Percentiles rank a stretch among this genome's conserved stretches.
Evolutionary conservation across 2,329 filamentous ascomycete species (phyloP).

Genomic region (Colletotrichum lini): DNA sequence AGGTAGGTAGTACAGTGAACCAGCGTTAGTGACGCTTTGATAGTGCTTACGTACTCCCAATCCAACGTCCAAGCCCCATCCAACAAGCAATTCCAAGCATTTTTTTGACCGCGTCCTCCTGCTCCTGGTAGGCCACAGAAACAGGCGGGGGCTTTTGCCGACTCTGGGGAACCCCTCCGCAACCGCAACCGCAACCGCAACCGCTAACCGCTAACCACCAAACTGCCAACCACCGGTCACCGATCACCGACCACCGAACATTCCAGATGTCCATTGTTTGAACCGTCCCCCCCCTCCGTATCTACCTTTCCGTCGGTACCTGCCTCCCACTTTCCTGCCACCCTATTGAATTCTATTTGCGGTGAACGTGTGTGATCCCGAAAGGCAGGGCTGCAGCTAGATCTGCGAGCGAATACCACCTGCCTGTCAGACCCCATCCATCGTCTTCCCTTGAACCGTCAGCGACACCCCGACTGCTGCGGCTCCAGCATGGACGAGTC

Average conservation of each 20-base stretch:
- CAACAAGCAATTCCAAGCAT: constrained; percentile 2
- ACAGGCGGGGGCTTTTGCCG: constrained; percentile 33
- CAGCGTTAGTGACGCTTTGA: background rate
- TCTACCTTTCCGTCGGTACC: background rate
- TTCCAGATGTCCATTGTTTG: constrained; percentile 14
- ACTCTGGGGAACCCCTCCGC: constrained; percentile 38
- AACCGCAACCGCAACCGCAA: constrained; percentile 30
- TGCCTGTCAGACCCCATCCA: background rate
- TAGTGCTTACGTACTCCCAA: constrained; percentile 26
- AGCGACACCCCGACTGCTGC: constrained; percentile 11
- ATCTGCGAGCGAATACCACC: background rate
- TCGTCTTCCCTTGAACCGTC: constrained; percentile 13
- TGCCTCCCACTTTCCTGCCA: constrained; percentile 20
- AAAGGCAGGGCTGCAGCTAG: background rate
- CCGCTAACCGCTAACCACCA: constrained; percentile 22
- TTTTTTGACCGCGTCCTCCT: background rate
- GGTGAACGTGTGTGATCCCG: constrained; percentile 22
- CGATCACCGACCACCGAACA: constrained; percentile 24
- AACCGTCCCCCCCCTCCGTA: constrained; percentile 12
- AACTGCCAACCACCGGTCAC: constrained; percentile 22
- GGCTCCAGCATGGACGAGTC: constrained; percentile 74
- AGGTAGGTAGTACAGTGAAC: background rate
- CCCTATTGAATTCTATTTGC: background rate
- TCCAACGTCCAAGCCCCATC: background rate
- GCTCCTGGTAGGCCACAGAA: background rate